Base-by-base conservation (phyloP, 345 rosid species). In the Eucalyptus marginata region DNA sequence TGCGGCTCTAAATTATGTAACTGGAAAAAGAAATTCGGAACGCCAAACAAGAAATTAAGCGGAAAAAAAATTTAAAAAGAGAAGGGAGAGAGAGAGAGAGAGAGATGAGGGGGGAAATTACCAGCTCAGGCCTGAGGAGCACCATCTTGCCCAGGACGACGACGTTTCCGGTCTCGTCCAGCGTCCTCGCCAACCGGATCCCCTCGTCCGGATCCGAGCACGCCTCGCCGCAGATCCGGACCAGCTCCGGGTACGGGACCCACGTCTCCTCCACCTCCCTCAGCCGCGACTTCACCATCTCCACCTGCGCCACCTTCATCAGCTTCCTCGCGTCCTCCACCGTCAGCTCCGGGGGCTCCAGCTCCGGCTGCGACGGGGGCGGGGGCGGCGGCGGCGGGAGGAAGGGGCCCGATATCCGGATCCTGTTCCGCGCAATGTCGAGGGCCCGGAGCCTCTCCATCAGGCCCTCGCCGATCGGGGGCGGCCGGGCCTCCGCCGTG, bases 81-180 rank as follows among this genome's bases (percentile, higher is more conserved):
- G 8, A 25, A n/a, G 7, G 7, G 43, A n/a, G 6, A 50, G 43
- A 49, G 58, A 76, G 81, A 18, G 22, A n/a, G 24, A 50, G 84
- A 86, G 4, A 27, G 68, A 13, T 29, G 2, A 49, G 17, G 49
- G 64, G 5, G 40, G 40, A 40, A 87, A 52, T 71, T 92, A 98
- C 99, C 99, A 96, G 95, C 27, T 97, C 95, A 10, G 99, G 98
- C 86, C 90, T 91, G 50, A 98, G 92, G 86, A 96, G 93, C 87
- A 96, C 99, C 24, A 87, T 87, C 31, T 95, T 89, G 46, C 99
- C 97, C 59, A 97, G 27, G 8, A 98, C 96, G 89, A 98, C 91
- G 5, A 96, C 99, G 87, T 88, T 92, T 81, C 99, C 99, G 2
- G 98, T 95, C 87, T 97, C 96, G 56, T 97, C 99, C 2, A 98